phyloP scores from a whole-genome alignment of 2,329 filamentous ascomycete species.

The Neopestalotiopsis sp. region DNA sequence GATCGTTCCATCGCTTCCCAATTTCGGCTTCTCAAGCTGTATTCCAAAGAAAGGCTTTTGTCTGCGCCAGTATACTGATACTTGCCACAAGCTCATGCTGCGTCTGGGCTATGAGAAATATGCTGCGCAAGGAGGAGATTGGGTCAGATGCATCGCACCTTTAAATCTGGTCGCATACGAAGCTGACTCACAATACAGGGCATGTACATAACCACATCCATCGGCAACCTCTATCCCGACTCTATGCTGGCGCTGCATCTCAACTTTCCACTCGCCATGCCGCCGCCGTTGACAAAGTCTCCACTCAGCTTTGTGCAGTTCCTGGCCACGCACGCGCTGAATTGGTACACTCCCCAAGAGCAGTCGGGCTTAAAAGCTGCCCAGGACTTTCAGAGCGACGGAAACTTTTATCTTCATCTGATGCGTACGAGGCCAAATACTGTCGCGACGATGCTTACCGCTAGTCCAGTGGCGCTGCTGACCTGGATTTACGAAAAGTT shows the following conservation, averaged over 20 bases:
- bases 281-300: background rate
- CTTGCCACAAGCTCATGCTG: conserved; percentile 39
- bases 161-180: fast-evolving
- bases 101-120: conserved; percentile 37
- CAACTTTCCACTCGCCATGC: conserved; percentile 19
- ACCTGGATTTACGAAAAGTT: conserved; percentile 40
- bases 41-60: conserved; percentile 34
- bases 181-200: conserved; percentile 14
- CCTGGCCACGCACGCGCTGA: conserved; percentile 20
- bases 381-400: conserved; percentile 26
- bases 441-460: conserved; percentile 32
- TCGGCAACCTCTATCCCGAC: conserved; percentile 21
- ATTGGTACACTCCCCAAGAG: conserved; percentile 24
- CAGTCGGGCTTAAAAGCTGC: conserved; percentile 22
- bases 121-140: conserved; percentile 24
- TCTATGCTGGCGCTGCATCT: conserved; percentile 22
- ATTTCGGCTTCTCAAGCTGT: conserved; percentile 42
- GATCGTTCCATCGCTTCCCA: conserved; percentile 42
- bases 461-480: conserved; percentile 36
- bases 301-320: conserved; percentile 19
- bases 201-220: conserved; percentile 18
- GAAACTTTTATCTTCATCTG: background rate
- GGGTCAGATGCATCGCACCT: conserved; percentile 1
- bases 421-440: conserved; percentile 30
- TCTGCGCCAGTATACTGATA: conserved; percentile 32